These are phyloP conservation scores for Lotus japonicus DNA, from an alignment of 306 rosid species.

Conservation along the genomic window DNA sequence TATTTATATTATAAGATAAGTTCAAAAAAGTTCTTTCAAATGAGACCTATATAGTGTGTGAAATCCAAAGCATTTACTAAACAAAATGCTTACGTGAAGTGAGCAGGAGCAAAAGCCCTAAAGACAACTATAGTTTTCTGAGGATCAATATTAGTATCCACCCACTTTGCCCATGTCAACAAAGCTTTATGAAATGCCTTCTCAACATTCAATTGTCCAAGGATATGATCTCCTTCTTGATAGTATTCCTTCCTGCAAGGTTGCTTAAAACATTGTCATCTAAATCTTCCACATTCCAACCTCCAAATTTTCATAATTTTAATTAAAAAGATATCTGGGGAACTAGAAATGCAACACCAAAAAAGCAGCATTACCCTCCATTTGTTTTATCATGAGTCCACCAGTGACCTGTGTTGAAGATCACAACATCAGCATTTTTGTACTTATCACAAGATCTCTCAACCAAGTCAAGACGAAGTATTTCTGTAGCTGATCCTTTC, in stretches of 20 bases:
- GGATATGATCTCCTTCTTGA: slow-evolving; percentile 88
- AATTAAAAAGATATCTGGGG: not conserved
- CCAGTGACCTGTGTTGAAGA: slow-evolving; percentile 98
- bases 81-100: slow-evolving; percentile 63
- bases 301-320: not conserved
- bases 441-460: slow-evolving; percentile 59
- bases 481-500: slow-evolving; percentile 65
- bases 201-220: slow-evolving; percentile 63
- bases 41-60: too few species aligned
- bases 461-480: slow-evolving; percentile 83
- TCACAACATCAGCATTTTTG: slow-evolving; percentile 68
- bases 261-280: slow-evolving; percentile 7
- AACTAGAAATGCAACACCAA: slow-evolving; percentile 1
- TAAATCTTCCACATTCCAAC: not conserved
- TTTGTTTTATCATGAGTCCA: slow-evolving; percentile 91
- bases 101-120: slow-evolving; percentile 86
- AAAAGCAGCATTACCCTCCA: slow-evolving; percentile 45
- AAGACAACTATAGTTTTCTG: slow-evolving; percentile 66
- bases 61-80: not conserved
- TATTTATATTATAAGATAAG: too few species aligned
- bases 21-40: too few species aligned
- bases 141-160: slow-evolving; percentile 62
- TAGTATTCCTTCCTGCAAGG: slow-evolving; percentile 77
- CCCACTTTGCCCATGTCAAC: slow-evolving; percentile 85
- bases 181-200: slow-evolving; percentile 80